Evolutionary conservation across 495 filamentous ascomycete genomes (phyloP).

Genomic region (Tetracladium marchalianum): DNA sequence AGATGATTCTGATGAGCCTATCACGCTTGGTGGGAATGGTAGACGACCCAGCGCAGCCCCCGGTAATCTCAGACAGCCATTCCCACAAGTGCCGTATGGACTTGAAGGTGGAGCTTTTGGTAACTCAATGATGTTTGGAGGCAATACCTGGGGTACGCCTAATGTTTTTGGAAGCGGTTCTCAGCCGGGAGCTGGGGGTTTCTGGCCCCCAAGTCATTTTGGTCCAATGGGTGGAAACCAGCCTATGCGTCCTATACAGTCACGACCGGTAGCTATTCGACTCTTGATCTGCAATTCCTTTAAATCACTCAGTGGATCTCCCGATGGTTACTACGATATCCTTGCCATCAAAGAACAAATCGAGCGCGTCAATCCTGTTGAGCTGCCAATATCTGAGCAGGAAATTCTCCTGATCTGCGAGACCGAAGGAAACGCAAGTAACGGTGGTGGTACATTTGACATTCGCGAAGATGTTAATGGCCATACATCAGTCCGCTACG

Average conservation of each 20-base stretch:
- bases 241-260: slow-evolving; percentile 24
- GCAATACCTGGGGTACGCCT: slow-evolving; percentile 13
- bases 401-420: slow-evolving; percentile 88
- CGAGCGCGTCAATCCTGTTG: slow-evolving; percentile 45
- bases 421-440: slow-evolving; percentile 75
- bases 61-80: slow-evolving; percentile 9
- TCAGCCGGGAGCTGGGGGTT: slow-evolving; percentile 17
- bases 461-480: slow-evolving; percentile 41
- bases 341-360: slow-evolving; percentile 56
- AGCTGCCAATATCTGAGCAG: slow-evolving; percentile 49
- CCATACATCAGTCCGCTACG: slow-evolving; percentile 51
- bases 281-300: slow-evolving; percentile 40
- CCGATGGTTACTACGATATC: slow-evolving; percentile 56
- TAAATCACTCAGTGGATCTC: slow-evolving; percentile 30
- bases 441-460: slow-evolving; percentile 80
- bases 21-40: slow-evolving; percentile 17
- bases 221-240: slow-evolving; percentile 14
- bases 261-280: slow-evolving; percentile 34
- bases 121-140: slow-evolving; percentile 10
- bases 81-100: slow-evolving; percentile 15
- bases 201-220: slow-evolving; percentile 13
- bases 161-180: slow-evolving; percentile 18
- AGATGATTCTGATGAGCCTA: slow-evolving; percentile 59
- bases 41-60: slow-evolving; percentile 22
- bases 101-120: slow-evolving; percentile 16